phyloP scores from a whole-genome alignment of 2,329 filamentous ascomycete species.

The Colletotrichum sp. region DNA sequence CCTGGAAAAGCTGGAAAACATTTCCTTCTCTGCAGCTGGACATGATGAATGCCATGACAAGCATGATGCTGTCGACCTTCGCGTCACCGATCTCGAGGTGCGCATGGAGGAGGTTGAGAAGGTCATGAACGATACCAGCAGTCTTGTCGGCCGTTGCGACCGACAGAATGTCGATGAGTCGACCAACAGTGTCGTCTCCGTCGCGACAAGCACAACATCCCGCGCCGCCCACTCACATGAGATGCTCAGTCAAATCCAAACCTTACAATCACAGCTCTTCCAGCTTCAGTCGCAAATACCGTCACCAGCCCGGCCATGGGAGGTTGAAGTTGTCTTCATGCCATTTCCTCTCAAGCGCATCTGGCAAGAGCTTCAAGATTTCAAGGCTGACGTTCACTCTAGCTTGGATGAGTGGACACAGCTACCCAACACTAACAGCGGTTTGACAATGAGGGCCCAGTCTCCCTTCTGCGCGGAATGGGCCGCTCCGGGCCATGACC shows the following conservation, averaged over 20 bases:
- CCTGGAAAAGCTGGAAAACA: constrained; percentile 71
- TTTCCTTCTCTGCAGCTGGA: constrained; percentile 69
- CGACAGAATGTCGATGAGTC: constrained; percentile 47
- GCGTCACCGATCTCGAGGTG: constrained; percentile 72
- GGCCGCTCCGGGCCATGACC: constrained; percentile 48
- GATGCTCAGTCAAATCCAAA: constrained; percentile 55
- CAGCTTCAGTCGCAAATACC: constrained; percentile 67
- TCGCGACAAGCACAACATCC: constrained; percentile 46
- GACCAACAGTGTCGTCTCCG: constrained; percentile 51
- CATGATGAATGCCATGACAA: constrained; percentile 74
- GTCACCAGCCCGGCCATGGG: constrained; percentile 70
- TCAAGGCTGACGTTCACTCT: constrained; percentile 40
- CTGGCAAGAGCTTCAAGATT: constrained; percentile 57
- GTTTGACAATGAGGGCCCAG: constrained; percentile 48
- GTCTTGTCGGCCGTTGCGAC: constrained; percentile 39
- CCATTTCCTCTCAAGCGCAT: constrained; percentile 68
- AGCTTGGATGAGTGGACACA: constrained; percentile 61
- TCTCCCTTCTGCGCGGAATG: constrained; percentile 55
- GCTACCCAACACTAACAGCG: constrained; percentile 52
- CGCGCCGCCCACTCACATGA: constrained; percentile 48
- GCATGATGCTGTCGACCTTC: constrained; percentile 69
- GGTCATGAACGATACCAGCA: constrained; percentile 52
- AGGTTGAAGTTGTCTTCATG: constrained; percentile 77
- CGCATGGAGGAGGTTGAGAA: constrained; percentile 66
- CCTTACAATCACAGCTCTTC: constrained; percentile 54